Evolutionary conservation across 2,329 filamentous ascomycete species (phyloP).

Genomic region (Madurella fahalii): DNA sequence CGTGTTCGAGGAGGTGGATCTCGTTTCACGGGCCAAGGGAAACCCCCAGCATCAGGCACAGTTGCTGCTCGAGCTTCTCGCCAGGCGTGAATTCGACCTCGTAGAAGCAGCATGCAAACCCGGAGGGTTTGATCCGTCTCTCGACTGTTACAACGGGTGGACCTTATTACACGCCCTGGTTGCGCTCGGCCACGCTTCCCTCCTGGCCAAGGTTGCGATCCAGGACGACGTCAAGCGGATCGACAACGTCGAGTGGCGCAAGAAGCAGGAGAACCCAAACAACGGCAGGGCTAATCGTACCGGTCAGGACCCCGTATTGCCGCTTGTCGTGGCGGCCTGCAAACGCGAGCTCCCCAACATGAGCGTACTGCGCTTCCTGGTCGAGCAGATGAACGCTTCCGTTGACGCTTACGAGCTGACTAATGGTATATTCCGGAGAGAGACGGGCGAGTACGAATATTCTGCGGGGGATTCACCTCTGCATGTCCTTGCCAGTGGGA

Average conservation of each 20-base stretch:
- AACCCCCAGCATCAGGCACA: background rate
- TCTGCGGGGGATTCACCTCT: conserved; percentile 9
- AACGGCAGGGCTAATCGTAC: background rate
- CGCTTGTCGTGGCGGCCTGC: conserved; percentile 29
- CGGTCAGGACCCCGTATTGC: background rate
- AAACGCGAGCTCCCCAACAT: conserved; percentile 33
- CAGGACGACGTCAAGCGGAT: background rate
- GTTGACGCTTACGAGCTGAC: conserved; percentile 24
- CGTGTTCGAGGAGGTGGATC: background rate
- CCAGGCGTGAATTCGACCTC: conserved; percentile 1
- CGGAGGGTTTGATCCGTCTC: background rate
- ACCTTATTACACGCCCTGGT: background rate
- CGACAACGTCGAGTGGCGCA: conserved; percentile 9
- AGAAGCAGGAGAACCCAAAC: conserved; percentile 15
- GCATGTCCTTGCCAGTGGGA: conserved; percentile 3
- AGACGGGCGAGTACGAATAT: background rate
- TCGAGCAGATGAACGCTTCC: conserved; percentile 24
- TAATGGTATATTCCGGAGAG: background rate
- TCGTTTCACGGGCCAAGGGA: background rate
- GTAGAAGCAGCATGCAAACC: background rate
- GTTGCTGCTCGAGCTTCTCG: conserved; percentile 1
- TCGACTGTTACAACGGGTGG: background rate
- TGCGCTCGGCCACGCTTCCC: background rate
- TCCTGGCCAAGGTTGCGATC: conserved; percentile 5
- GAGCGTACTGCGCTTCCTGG: conserved; percentile 32